Evolutionary conservation across 2,329 filamentous ascomycete genomes (phyloP).

Genomic region (Podosphaera xanthii): DNA sequence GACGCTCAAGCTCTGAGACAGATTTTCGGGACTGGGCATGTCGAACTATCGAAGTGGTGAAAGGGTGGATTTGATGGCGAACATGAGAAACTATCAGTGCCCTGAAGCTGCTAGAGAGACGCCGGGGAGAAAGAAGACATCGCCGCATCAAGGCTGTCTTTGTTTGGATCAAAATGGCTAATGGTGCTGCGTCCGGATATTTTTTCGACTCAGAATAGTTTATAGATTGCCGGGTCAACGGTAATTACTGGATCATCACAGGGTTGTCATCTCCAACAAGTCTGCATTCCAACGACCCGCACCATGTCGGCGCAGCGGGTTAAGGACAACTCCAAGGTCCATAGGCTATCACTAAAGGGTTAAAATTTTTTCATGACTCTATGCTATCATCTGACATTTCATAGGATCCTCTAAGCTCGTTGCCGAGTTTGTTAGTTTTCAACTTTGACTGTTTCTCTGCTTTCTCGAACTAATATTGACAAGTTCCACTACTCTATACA

Average conservation of each 20-base stretch:
- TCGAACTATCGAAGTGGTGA: slow-evolving; percentile 13
- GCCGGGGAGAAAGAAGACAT: slow-evolving; percentile 15
- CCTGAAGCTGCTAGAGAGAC: slow-evolving; percentile 16
- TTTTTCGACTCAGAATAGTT: no score
- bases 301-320: slow-evolving; percentile 16
- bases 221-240: neutral
- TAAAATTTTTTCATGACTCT: slow-evolving; percentile 19
- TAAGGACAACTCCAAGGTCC: slow-evolving; percentile 65
- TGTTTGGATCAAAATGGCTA: neutral
- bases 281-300: neutral
- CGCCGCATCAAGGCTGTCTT: slow-evolving; percentile 14
- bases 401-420: slow-evolving; percentile 60
- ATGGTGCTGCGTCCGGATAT: no score
- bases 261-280: neutral
- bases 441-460: neutral
- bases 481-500: slow-evolving; percentile 97
- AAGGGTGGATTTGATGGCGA: slow-evolving; percentile 7
- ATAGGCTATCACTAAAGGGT: slow-evolving; percentile 81
- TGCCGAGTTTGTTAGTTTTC: slow-evolving; percentile 64
- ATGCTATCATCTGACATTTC: slow-evolving; percentile 14
- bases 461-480: slow-evolving; percentile 6
- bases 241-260: neutral
- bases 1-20: slow-evolving; percentile 25
- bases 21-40: slow-evolving; percentile 14
- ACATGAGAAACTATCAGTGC: slow-evolving; percentile 8